These are phyloP conservation scores for Monosporozyma aerobia DNA, from an alignment of 805 yeast species.

Conservation along the genomic window DNA sequence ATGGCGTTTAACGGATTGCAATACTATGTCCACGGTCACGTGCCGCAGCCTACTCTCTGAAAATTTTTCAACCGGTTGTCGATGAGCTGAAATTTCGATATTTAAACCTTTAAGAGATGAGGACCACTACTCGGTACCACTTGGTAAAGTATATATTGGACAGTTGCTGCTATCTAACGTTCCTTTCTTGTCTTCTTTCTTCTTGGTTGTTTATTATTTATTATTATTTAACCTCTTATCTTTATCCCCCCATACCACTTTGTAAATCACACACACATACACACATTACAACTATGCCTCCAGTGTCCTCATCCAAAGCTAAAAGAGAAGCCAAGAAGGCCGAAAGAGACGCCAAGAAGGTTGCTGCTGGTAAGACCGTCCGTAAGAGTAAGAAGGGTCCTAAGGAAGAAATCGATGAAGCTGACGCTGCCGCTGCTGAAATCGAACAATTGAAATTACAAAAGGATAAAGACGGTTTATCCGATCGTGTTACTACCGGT, in stretches of 20 bases:
- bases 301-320: constrained; percentile 86
- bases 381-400: constrained; percentile 38
- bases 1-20: neutral
- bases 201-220: neutral
- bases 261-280: neutral
- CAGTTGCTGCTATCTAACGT: too few relatives aligned
- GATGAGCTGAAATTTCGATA: neutral
- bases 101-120: neutral
- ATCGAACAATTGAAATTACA: constrained; percentile 84
- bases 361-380: constrained; percentile 59
- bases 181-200: neutral
- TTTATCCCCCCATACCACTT: too few relatives aligned
- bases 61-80: neutral
- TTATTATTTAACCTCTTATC: too few relatives aligned
- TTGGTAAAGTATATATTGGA: neutral
- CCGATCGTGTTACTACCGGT: constrained; percentile 97
- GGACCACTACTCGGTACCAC: neutral
- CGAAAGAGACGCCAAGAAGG: constrained; percentile 94
- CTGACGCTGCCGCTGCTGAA: constrained; percentile 57
- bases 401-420: constrained; percentile 38
- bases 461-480: constrained; percentile 85
- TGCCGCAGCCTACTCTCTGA: neutral
- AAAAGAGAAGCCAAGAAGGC: constrained; percentile 95
- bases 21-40: neutral
- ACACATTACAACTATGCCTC: constrained; percentile 24